A percentile compares a stretch with the other conserved stretches of the same genome.
phyloP scores from a whole-genome alignment of 352 stramenopile genomes.

The Nothophytophthora sp. region DNA sequence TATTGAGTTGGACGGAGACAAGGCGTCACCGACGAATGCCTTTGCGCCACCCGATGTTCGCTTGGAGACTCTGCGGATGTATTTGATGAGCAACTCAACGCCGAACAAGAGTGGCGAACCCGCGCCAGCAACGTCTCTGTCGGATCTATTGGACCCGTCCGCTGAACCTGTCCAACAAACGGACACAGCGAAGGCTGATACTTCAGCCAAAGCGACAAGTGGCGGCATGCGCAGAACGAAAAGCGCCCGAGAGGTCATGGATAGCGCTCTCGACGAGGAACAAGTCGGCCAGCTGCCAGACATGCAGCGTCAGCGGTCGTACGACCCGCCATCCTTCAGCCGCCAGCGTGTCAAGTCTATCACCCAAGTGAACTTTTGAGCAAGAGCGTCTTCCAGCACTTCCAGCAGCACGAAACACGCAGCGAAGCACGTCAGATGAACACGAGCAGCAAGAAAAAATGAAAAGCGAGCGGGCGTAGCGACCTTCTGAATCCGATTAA shows the following conservation, averaged over 20 bases:
- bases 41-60: constrained; percentile 9
- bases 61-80: constrained; percentile 72
- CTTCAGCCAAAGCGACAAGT: background rate
- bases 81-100: constrained; percentile 41
- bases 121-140: constrained; percentile 22
- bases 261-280: constrained; percentile 1
- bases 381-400: background rate
- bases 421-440: too few relatives aligned
- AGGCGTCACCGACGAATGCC: constrained; percentile 5
- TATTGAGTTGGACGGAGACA: constrained; percentile 10
- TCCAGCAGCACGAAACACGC: too few relatives aligned
- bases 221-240: constrained; percentile 8
- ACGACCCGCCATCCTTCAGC: constrained; percentile 18
- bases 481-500: too few relatives aligned
- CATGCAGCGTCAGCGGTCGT: constrained; percentile 15
- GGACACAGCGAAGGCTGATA: background rate
- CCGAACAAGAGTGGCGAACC: constrained; percentile 17
- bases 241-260: constrained; percentile 9
- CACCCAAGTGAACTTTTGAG: constrained; percentile 24
- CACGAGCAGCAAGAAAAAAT: too few relatives aligned
- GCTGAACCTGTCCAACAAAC: background rate
- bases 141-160: constrained; percentile 38
- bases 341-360: constrained; percentile 28
- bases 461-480: too few relatives aligned
- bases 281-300: constrained; percentile 8